Percentiles rank a stretch among this genome's conserved stretches.
These are phyloP conservation scores for Globisporangium barbulae DNA, from an alignment of 352 stramenopile genomes.

Conservation along the genomic window DNA sequence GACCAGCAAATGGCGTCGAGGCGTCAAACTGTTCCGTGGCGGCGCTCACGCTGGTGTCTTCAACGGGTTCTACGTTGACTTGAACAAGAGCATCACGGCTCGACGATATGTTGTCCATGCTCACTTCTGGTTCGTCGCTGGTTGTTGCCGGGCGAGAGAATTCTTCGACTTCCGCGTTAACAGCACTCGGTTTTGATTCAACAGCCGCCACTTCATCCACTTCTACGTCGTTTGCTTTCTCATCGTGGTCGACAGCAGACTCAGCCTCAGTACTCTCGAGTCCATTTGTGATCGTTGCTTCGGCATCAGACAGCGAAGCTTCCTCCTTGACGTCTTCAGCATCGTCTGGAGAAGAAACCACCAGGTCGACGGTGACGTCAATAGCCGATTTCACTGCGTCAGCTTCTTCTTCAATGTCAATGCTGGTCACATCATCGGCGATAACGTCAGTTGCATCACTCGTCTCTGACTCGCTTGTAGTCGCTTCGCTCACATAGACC, in stretches of 20 bases:
- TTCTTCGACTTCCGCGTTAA: not conserved
- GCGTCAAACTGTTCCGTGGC: slow-evolving; percentile 3
- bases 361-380: not conserved
- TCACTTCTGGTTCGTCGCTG: not conserved
- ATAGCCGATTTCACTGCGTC: not conserved
- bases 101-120: slow-evolving; percentile 2
- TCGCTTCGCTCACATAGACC: not conserved
- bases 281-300: not conserved
- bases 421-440: not conserved
- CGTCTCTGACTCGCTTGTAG: not conserved
- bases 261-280: not conserved
- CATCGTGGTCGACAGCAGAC: not conserved
- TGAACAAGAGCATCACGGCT: not conserved
- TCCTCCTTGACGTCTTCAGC: not conserved
- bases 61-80: not conserved
- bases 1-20: slow-evolving; percentile 9
- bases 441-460: not conserved
- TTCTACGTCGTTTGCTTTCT: not conserved
- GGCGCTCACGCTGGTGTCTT: not conserved
- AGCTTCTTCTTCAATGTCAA: not conserved
- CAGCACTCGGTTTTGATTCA: not conserved
- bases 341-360: not conserved
- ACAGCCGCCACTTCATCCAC: not conserved
- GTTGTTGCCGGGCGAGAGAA: not conserved
- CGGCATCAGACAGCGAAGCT: not conserved